These are phyloP conservation scores for Volvariella surrecta DNA, from an alignment of 1,284 basidiomycete genomes.

Conservation along the genomic window DNA sequence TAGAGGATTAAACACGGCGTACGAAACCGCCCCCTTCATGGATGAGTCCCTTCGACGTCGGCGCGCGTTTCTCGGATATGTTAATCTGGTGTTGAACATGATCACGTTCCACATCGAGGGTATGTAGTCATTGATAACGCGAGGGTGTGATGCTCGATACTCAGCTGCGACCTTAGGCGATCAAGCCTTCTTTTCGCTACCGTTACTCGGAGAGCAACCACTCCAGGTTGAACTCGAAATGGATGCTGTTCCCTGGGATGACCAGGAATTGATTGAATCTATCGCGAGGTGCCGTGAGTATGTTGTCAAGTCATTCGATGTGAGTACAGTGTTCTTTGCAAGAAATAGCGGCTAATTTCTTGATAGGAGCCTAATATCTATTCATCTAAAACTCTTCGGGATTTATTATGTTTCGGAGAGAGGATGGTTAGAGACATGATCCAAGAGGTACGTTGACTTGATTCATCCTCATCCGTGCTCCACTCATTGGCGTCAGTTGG, in stretches of 20 bases:
- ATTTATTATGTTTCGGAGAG: conserved; percentile 11
- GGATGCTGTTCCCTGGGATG: conserved; percentile 5
- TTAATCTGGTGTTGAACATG: conserved; percentile 16
- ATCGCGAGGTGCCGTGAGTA: not conserved
- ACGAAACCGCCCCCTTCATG: conserved; percentile 13
- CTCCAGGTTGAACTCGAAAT: not conserved
- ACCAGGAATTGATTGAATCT: not conserved
- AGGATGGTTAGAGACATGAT: conserved; percentile 12
- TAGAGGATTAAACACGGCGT: conserved; percentile 16
- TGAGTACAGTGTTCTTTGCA: not conserved
- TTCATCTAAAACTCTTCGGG: conserved; percentile 4
- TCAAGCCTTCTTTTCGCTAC: conserved; percentile 15
- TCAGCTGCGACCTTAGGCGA: conserved; percentile 14
- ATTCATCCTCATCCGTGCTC: conserved; percentile 7
- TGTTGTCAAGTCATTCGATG: not conserved
- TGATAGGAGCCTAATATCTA: not conserved
- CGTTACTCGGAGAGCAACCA: conserved; percentile 1
- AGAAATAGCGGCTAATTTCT: not conserved
- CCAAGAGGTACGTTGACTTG: conserved; percentile 1
- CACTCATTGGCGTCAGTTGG: conserved; percentile 10
- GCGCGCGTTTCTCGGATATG: conserved; percentile 16
- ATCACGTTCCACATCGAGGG: conserved; percentile 16
- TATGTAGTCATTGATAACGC: conserved; percentile 1
- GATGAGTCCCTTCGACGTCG: conserved; percentile 10
- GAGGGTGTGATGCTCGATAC: too few species aligned